Conservation (phyloP, 1,284 basidiomycete species). For the Thelephora terrestris region DNA sequence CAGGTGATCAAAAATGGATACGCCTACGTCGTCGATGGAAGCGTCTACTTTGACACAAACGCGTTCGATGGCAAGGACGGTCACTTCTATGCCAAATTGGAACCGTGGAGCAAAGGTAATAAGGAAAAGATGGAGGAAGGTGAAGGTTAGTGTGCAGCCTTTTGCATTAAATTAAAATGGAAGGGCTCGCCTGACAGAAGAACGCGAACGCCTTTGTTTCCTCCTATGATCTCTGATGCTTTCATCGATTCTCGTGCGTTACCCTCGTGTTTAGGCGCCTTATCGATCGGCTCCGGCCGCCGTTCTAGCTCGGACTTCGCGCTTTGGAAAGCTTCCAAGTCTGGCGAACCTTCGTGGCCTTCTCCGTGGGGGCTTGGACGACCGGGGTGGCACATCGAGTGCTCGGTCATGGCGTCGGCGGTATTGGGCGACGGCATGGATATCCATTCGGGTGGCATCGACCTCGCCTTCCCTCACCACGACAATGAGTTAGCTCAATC, state of each 20-base stretch:
- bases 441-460: constrained; percentile 95
- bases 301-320: constrained; percentile 85
- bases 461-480: constrained; percentile 97
- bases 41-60: constrained; percentile 91
- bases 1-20: constrained; percentile 84
- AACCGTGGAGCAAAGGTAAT: constrained; percentile 94
- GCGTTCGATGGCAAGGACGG: constrained; percentile 73
- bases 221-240: not conserved
- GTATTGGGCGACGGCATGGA: constrained; percentile 92
- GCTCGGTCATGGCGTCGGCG: constrained; percentile 96
- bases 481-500: constrained; percentile 99
- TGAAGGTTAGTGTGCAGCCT: constrained; percentile 53
- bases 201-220: not conserved
- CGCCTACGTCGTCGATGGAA: constrained; percentile 83
- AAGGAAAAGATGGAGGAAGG: constrained; percentile 86
- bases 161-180: too few species aligned
- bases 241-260: not conserved
- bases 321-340: constrained; percentile 95
- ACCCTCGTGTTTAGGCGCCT: constrained; percentile 36
- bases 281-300: constrained; percentile 51
- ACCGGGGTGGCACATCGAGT: constrained; percentile 99
- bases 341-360: constrained; percentile 96
- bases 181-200: too few species aligned
- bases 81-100: constrained; percentile 88
- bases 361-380: constrained; percentile 96